Conservation (phyloP, 2,329 filamentous ascomycete species). For the Chrysoporthe austroafricana region DNA sequence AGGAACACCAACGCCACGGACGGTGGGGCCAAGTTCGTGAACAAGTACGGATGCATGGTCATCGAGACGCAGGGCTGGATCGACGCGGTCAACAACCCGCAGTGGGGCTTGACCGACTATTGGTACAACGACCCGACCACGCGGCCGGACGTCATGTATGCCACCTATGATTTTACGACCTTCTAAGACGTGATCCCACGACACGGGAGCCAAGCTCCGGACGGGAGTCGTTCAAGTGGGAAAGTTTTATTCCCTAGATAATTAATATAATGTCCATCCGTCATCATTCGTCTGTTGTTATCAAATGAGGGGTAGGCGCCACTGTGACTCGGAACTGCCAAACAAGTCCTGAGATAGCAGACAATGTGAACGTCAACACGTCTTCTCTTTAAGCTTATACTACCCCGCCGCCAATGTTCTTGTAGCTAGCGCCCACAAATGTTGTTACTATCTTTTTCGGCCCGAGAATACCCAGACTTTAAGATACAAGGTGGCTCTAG, state of each 20-base stretch:
- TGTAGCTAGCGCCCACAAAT: too few species aligned
- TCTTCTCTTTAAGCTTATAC: too few species aligned
- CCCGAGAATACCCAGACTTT: too few species aligned
- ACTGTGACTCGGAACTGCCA: too few species aligned
- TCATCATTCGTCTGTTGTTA: too few species aligned
- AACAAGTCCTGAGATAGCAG: too few species aligned
- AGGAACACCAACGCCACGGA: constrained; percentile 11
- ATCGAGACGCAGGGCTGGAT: constrained; percentile 24
- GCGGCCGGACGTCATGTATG: constrained; percentile 19
- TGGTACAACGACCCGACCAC: constrained; percentile 21
- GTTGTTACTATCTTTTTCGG: too few species aligned
- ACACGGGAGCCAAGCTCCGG: not conserved
- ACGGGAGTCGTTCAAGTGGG: too few species aligned
- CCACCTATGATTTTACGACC: constrained; percentile 22
- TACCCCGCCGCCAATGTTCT: too few species aligned
- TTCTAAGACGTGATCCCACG: not conserved
- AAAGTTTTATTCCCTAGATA: not conserved
- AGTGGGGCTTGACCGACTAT: constrained; percentile 20
- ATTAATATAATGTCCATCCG: not conserved
- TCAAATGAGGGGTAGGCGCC: too few species aligned
- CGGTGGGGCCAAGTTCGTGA: constrained; percentile 21
- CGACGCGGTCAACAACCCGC: constrained; percentile 22
- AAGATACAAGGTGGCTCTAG: too few species aligned
- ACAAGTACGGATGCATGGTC: constrained; percentile 23
- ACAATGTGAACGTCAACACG: too few species aligned